Evolutionary conservation across 768 basidiomycete species (phyloP), one percentile per base, ranked within the genome.

Genomic region (Pleurotus pulmonarius): DNA sequence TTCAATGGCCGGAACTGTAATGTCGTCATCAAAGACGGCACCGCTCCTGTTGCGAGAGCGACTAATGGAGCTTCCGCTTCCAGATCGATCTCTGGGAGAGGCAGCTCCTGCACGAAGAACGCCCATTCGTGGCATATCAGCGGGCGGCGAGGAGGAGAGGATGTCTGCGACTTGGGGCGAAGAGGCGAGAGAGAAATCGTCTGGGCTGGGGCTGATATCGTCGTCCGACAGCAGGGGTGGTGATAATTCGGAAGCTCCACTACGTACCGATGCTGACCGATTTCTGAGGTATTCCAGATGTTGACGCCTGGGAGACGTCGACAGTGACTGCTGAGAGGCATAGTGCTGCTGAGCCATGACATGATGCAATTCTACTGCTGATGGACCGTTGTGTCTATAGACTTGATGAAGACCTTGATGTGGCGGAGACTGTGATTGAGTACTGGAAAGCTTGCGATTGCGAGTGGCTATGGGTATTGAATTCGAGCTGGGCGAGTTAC

Each of bases 341-440:
- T 67, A 65, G 49, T 69, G 69, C 26, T 70, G 66, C 20, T 74
- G 72, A 0, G 75, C 70, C 44, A 82, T 61, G 3, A 72, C 71
- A 48, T 70, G 75, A 56, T 84, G 81, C 3, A 79, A 64, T 49
- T 84, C 83, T 40, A 79, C 70, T 8, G 80, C 78, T 49, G 73
- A 66, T 11, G 79, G 79, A 5, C 68, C 61, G 56, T 70, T 65
- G 22, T 60, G 65, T 53, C 16, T 39, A 49, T 26, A n/a, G 39
- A 41, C 55, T 67, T 12, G 63, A 61, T 7, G 70, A 70, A 4
- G 72, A 73, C 48, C 69, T 58, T 43, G 49, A 59, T 22, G 51
- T 43, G 41, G 13, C 43, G 37, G 61, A 58, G 47, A 60, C n/a
- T 61, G 61, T 15, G 55, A 16, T n/a, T 60, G 55, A 24, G 61